Conservation (phyloP, 2,329 filamentous ascomycete species). For the Pseudogymnoascus sp. region DNA sequence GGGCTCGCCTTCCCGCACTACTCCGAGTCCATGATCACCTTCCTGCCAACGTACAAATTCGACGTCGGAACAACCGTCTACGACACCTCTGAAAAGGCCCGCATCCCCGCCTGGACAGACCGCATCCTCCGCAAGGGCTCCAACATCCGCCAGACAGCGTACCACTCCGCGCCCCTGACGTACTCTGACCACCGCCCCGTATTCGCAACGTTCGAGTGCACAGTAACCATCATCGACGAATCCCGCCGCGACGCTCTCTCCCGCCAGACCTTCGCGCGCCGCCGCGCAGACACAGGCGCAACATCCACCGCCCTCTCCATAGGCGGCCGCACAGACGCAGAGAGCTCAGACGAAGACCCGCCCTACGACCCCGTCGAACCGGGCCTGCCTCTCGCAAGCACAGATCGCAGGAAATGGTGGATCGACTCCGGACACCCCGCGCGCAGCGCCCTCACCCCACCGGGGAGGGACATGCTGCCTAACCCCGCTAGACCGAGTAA, state of each 20-base stretch:
- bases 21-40: conserved; percentile 79
- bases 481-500: conserved; percentile 73
- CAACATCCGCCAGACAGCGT: conserved; percentile 74
- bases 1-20: conserved; percentile 86
- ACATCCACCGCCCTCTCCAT: conserved; percentile 38
- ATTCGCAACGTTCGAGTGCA: conserved; percentile 79
- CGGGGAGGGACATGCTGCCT: conserved; percentile 51
- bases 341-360: conserved; percentile 21
- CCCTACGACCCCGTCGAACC: conserved; percentile 72
- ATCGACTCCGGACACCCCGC: conserved; percentile 64
- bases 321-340: conserved; percentile 48
- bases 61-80: conserved; percentile 83
- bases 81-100: conserved; percentile 84
- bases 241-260: conserved; percentile 62
- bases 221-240: conserved; percentile 74
- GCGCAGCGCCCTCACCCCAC: conserved; percentile 61
- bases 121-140: conserved; percentile 80
- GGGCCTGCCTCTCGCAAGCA: conserved; percentile 60
- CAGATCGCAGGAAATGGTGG: conserved; percentile 64
- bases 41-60: conserved; percentile 93
- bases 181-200: conserved; percentile 98
- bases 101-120: conserved; percentile 96
- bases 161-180: conserved; percentile 70
- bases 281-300: conserved; percentile 59
- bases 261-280: conserved; percentile 61